phyloP scores from a whole-genome alignment of 2,329 filamentous ascomycete genomes.

The Ambrosiella beaveri region DNA sequence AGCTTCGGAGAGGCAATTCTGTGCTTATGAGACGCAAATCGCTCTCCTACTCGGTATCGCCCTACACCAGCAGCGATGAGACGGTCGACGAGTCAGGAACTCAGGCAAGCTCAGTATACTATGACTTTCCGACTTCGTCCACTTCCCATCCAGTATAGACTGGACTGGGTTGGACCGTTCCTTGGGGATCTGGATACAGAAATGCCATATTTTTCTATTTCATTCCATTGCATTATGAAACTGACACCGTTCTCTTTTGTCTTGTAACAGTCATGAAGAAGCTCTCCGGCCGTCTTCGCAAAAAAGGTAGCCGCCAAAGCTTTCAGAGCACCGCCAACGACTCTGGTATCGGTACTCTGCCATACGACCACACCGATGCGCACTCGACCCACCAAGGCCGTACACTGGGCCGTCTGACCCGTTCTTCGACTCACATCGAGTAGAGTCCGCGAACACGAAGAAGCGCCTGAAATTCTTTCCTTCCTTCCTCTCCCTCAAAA shows the following conservation, averaged over 20 bases:
- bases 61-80: slow-evolving; percentile 5
- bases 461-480: not conserved
- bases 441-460: not conserved
- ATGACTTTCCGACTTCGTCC: slow-evolving; percentile 4
- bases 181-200: not conserved
- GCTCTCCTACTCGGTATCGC: slow-evolving; percentile 4
- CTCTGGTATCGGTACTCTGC: slow-evolving; percentile 12
- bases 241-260: not conserved
- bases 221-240: not conserved
- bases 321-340: slow-evolving; percentile 11
- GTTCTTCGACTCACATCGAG: slow-evolving; percentile 1
- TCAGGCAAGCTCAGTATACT: not conserved
- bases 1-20: slow-evolving; percentile 5
- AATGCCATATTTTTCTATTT: not conserved
- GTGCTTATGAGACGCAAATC: slow-evolving; percentile 10
- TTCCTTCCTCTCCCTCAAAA: not conserved
- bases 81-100: not conserved
- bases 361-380: slow-evolving; percentile 5
- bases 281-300: slow-evolving; percentile 6
- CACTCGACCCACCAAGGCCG: slow-evolving; percentile 4
- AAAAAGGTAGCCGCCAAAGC: slow-evolving; percentile 5
- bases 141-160: slow-evolving; percentile 2
- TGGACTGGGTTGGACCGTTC: too few species aligned
- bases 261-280: slow-evolving; percentile 13
- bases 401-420: slow-evolving; percentile 4